Base-by-base conservation (phyloP, 2,329 filamentous ascomycete genomes). In the Phialocephala sp. region DNA sequence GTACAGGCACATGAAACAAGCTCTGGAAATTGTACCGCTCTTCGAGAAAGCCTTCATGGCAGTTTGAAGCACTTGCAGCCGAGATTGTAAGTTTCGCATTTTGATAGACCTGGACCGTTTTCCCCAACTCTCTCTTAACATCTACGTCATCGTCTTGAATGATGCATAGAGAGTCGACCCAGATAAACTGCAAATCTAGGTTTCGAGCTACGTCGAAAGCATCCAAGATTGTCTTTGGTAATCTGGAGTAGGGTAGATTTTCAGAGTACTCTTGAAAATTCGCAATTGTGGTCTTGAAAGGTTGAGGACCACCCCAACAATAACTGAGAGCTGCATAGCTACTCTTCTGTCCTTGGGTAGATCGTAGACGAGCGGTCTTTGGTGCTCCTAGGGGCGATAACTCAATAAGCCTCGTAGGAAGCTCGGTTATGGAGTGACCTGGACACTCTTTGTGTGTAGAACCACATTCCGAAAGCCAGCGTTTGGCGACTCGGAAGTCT, bases 131-230 rank as follows among this genome's bases (percentile, higher is more conserved):
- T 1, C 55, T 27, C 1, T 61, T 27, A 37, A 72, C 76, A 50
- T 77, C 75, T 1, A 60, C 67, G 22, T 69, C 61, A 2, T 62
- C 43, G 20, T 60, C 64, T 56, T 71, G 69, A n/a, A 67, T 55
- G 24, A 72, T 72, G 57, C 70, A 67, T 36, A 71, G 36, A 27
- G 65, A 66, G 47, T 71, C 70, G 18, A 72, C 67, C 70, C 69
- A 72, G 15, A 72, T 50, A 50, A 68, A 71, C 6, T 50, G 55
- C 22, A 71, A 54, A 4, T 60, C 57, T 8, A 72, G 62, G 11
- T 50, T 36, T 36, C 66, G 41, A 18, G 68, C 63, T 37, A 72
- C 57, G 11, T 58, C 9, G 47, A 72, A 59, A 35, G 70, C 68
- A 54, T 72, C 68, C 35, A 43, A 50, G 52, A 70, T 68, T 12